Conservation (phyloP, 163 green algal species). For the Volvox carteri region DNA sequence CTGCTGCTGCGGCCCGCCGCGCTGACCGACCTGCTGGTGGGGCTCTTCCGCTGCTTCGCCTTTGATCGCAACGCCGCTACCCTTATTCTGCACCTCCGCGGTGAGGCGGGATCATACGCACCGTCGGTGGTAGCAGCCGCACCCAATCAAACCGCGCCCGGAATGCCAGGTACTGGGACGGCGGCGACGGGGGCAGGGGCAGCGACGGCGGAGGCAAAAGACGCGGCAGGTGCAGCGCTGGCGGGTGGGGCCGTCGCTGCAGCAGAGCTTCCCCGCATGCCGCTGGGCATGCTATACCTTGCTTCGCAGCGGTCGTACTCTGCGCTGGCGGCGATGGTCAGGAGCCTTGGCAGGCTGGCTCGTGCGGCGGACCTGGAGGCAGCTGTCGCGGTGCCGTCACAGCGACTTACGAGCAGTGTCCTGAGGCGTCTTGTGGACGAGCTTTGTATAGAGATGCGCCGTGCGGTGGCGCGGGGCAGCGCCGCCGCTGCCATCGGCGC, state of each 20-base stretch:
- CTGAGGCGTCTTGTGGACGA: slow-evolving; percentile 45
- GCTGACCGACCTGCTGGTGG: slow-evolving; percentile 49
- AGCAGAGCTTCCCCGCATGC: slow-evolving; percentile 79
- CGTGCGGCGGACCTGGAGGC: not conserved
- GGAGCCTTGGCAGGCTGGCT: slow-evolving; percentile 62
- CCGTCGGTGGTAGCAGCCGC: not conserved
- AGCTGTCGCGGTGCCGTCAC: not conserved
- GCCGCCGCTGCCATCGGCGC: not conserved
- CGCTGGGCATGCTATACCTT: slow-evolving; percentile 71
- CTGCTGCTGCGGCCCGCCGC: slow-evolving; percentile 64
- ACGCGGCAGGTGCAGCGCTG: not conserved
- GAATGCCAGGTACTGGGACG: not conserved
- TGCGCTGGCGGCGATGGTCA: slow-evolving; percentile 70
- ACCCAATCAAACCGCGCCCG: too few species aligned
- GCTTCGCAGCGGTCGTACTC: slow-evolving; percentile 67
- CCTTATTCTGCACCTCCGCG: slow-evolving; percentile 70
- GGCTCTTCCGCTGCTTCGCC: slow-evolving; percentile 68
- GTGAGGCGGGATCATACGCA: slow-evolving; percentile 52
- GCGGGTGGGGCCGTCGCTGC: not conserved
- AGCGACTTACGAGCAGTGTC: not conserved
- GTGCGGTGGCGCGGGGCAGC: not conserved
- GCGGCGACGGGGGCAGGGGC: not conserved
- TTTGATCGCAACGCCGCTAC: slow-evolving; percentile 71
- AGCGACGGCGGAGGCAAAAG: not conserved
- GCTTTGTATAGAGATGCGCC: not conserved